Percentiles rank a stretch among this genome's conserved stretches.
phyloP scores from a whole-genome alignment of 768 basidiomycete genomes.

The Naganishia friedmannii region DNA sequence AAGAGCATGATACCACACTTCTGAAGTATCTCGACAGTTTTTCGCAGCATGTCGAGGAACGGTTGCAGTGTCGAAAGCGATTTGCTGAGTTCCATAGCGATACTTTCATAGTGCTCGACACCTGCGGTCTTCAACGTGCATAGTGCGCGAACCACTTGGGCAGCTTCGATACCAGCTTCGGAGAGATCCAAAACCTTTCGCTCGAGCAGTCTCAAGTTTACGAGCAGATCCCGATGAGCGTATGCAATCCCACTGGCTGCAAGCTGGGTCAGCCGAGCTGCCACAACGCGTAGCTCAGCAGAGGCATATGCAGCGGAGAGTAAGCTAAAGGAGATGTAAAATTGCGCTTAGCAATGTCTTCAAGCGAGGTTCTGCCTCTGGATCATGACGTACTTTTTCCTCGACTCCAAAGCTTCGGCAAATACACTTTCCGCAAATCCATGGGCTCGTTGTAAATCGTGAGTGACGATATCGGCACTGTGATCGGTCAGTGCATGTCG shows the following conservation, averaged over 20 bases:
- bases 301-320: background rate
- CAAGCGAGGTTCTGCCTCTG: background rate
- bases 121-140: background rate
- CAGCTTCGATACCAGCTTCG: constrained; percentile 5
- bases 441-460: constrained; percentile 76
- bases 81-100: background rate
- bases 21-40: background rate
- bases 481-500: constrained; percentile 65
- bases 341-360: background rate
- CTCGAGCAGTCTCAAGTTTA: background rate
- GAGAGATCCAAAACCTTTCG: background rate
- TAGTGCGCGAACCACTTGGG: constrained; percentile 1
- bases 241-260: constrained; percentile 2
- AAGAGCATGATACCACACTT: constrained; percentile 16
- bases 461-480: constrained; percentile 77
- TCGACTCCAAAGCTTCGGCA: constrained; percentile 62
- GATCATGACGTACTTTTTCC: constrained; percentile 61
- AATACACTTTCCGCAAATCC: constrained; percentile 77
- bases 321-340: background rate
- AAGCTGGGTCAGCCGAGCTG: background rate
- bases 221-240: background rate
- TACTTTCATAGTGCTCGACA: background rate
- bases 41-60: background rate
- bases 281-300: background rate
- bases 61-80: constrained; percentile 1